A percentile compares a stretch with the other conserved stretches of the same genome.
These are phyloP conservation scores for Solanum neorickii DNA, from an alignment of 257 asterid genomes.

Conservation along the genomic window DNA sequence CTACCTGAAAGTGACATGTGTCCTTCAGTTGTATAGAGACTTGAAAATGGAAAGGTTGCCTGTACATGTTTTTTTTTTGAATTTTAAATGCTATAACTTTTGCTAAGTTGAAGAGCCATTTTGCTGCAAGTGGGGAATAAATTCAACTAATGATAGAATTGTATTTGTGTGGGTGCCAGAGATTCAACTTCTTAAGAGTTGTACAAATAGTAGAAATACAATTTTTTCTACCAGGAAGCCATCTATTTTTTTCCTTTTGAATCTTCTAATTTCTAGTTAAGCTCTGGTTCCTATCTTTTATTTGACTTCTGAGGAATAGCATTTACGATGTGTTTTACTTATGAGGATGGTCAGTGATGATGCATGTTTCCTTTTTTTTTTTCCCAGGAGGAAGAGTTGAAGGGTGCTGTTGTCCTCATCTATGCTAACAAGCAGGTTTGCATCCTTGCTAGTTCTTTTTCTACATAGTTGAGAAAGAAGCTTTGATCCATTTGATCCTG, in stretches of 20 bases:
- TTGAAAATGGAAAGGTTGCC: background rate
- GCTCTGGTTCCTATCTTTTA: background rate
- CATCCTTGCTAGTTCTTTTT: background rate
- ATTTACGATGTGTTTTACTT: background rate
- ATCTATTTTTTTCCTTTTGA: background rate
- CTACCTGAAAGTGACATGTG: background rate
- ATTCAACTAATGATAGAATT: background rate
- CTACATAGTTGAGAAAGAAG: background rate
- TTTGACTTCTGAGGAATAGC: background rate
- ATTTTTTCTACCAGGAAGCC: background rate
- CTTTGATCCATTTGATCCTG: background rate
- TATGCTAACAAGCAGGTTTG: conserved; percentile 31
- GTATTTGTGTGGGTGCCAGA: background rate
- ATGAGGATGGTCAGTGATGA: background rate
- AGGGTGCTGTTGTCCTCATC: conserved; percentile 41
- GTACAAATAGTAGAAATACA: background rate
- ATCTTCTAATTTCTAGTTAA: background rate
- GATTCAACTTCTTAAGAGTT: background rate
- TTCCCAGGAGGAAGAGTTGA: conserved; percentile 19
- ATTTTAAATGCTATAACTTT: background rate
- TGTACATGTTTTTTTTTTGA: background rate
- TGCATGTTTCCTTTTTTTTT: background rate
- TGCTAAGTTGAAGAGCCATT: background rate
- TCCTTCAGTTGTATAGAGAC: background rate
- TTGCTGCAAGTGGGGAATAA: background rate